A percentile compares a stretch with the other conserved stretches of the same genome.
Conservation (phyloP, 805 yeast genomes). For the Metschnikowia reukaufii region DNA sequence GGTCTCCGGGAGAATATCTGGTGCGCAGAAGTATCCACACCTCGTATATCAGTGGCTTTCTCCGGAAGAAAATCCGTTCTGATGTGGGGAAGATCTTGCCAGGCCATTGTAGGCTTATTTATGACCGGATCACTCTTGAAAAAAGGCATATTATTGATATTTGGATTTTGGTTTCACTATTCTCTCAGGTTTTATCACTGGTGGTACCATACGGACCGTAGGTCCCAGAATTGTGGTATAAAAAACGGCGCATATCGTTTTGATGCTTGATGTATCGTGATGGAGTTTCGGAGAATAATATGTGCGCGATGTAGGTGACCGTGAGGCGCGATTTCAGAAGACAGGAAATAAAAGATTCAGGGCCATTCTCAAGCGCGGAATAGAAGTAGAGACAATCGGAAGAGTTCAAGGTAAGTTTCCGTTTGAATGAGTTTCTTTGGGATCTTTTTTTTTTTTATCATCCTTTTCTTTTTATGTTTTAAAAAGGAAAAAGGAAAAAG, state of each 20-base stretch:
- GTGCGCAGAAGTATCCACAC: slow-evolving; percentile 30
- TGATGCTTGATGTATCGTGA: not conserved
- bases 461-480: too few relatives aligned
- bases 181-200: not conserved
- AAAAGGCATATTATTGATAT: slow-evolving; percentile 1
- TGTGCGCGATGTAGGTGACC: not conserved
- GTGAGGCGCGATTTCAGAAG: not conserved
- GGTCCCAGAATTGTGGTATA: not conserved
- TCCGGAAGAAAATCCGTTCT: slow-evolving; percentile 23
- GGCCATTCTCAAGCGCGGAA: too few relatives aligned
- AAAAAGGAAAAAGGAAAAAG: too few relatives aligned
- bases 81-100: slow-evolving; percentile 18
- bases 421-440: too few relatives aligned
- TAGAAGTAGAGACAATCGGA: too few relatives aligned
- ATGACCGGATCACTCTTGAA: slow-evolving; percentile 6
- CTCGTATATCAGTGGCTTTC: slow-evolving; percentile 34
- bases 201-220: not conserved
- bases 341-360: too few relatives aligned
- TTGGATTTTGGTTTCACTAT: slow-evolving; percentile 5
- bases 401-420: too few relatives aligned
- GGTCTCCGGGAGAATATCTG: slow-evolving; percentile 11
- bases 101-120: slow-evolving; percentile 1
- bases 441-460: too few relatives aligned
- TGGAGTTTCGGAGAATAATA: not conserved
- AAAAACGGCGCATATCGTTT: slow-evolving; percentile 5